Evolutionary conservation across 768 basidiomycete genomes (phyloP).

Genomic region (Phanerodontia chrysosporium): DNA sequence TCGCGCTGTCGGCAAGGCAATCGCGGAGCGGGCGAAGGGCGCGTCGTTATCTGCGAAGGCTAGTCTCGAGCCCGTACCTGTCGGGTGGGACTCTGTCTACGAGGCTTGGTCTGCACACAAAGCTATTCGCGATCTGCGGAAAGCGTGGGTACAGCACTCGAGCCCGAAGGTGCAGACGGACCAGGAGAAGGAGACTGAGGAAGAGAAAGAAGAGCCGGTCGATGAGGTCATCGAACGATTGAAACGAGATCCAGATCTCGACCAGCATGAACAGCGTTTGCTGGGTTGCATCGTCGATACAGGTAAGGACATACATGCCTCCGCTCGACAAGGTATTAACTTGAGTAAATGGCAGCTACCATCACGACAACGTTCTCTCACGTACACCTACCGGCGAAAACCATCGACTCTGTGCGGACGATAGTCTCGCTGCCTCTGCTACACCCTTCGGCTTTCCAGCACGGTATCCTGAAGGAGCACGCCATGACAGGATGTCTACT

Average conservation of each 20-base stretch:
- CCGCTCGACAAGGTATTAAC: neutral
- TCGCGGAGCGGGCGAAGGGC: conserved; percentile 28
- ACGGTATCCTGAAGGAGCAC: conserved; percentile 88
- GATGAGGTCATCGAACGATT: conserved; percentile 78
- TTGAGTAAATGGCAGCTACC: conserved; percentile 38
- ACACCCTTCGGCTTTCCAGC: conserved; percentile 81
- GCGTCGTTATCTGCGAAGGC: conserved; percentile 29
- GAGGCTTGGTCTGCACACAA: conserved; percentile 61
- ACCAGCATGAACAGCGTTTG: conserved; percentile 76
- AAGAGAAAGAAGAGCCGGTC: conserved; percentile 29
- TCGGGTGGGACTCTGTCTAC: conserved; percentile 66
- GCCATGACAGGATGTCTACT: conserved; percentile 87
- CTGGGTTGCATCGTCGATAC: conserved; percentile 85
- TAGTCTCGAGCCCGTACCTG: conserved; percentile 50
- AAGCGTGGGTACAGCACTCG: conserved; percentile 56
- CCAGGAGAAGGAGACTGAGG: conserved; percentile 31
- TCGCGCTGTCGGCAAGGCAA: conserved; percentile 65
- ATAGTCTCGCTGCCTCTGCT: conserved; percentile 87
- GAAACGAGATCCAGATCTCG: conserved; percentile 71
- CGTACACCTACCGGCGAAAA: conserved; percentile 84
- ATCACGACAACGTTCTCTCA: conserved; percentile 83
- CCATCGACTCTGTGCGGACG: conserved; percentile 88
- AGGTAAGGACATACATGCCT: conserved; percentile 34
- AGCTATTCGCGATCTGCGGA: conserved; percentile 47
- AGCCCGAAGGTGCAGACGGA: conserved; percentile 28